Evolutionary conservation across 495 filamentous ascomycete species (phyloP).

Genomic region (Aspergillus steynii): DNA sequence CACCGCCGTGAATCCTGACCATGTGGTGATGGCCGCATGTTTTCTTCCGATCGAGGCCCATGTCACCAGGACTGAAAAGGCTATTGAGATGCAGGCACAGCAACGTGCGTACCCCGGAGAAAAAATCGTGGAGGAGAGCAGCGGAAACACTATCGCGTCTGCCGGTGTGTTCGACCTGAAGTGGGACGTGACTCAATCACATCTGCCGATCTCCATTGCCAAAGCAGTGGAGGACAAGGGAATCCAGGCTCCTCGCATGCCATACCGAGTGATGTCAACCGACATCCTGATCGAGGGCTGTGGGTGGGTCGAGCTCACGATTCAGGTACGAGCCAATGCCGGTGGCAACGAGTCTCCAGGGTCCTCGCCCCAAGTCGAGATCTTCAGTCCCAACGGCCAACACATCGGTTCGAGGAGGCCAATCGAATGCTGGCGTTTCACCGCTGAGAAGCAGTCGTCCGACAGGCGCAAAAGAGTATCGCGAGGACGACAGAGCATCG

Average conservation of each 20-base stretch:
- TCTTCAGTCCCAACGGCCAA: conserved; percentile 80
- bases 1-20: conserved; percentile 65
- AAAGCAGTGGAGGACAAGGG: conserved; percentile 37
- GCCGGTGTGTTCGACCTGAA: conserved; percentile 75
- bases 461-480: conserved; percentile 32
- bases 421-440: conserved; percentile 68
- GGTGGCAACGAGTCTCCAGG: conserved; percentile 21
- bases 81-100: conserved; percentile 63
- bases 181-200: conserved; percentile 74
- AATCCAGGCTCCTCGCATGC: conserved; percentile 48
- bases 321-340: conserved; percentile 67
- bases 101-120: conserved; percentile 53
- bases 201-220: conserved; percentile 39
- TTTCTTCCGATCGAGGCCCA: conserved; percentile 77
- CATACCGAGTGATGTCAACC: conserved; percentile 73
- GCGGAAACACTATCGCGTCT: conserved; percentile 52
- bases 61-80: conserved; percentile 75
- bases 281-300: conserved; percentile 89
- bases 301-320: conserved; percentile 89
- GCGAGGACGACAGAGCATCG: conserved; percentile 28
- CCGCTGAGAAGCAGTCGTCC: conserved; percentile 34
- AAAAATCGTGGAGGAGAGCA: conserved; percentile 58
- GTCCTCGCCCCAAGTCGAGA: conserved; percentile 70
- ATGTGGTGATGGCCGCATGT: conserved; percentile 68
- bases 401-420: conserved; percentile 68